Evolutionary conservation across 306 rosid species (phyloP), one percentile per base, ranked within the genome.

Genomic region (Cajanus cajan): DNA sequence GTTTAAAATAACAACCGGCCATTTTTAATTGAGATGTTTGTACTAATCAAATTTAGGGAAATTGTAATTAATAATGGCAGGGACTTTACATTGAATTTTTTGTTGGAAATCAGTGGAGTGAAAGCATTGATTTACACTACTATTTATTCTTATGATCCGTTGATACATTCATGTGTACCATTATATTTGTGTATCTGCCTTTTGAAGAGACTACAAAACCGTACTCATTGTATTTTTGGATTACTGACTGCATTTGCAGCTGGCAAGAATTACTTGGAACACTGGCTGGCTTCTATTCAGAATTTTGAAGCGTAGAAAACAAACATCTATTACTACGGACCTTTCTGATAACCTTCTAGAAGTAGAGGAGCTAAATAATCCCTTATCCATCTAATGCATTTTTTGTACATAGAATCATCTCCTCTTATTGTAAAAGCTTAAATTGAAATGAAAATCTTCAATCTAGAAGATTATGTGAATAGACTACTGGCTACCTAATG

Each of bases 221-320:
- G 6, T 66, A 45, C 85, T 82, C 24, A 84, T 8, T 78, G 52
- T 51, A 5, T 77, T 21, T 70, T 57, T 55, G 50, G 52, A 57
- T 37, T 58, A 52, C 39, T 71, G 61, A 9, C 85, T 86, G 80
- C 75, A 75, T 69, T 45, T 83, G 90, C 94, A 91, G 98, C 85
- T 52, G 80, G 93, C 82, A 87, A 85, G 86, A 89, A 84, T 58
- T 86, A 86, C 75, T 63, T 94, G 86, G 90, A 89, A 75, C 89
- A 87, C 47, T 90, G 88, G 92, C 86, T 92, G 44, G 88, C 91
- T 73, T 90, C 91, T 76, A 82, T 89, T 74, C 90, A 81, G 85
- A 93, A 70, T 78, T 82, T 85, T 48, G 78, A 83, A 51, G 87
- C 85, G 15, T 86, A 85, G 75, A 73, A 36, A 73, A 76, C 77